Conservation (phyloP, 176 grass and related monocot genomes). For the Oryza australiensis region DNA sequence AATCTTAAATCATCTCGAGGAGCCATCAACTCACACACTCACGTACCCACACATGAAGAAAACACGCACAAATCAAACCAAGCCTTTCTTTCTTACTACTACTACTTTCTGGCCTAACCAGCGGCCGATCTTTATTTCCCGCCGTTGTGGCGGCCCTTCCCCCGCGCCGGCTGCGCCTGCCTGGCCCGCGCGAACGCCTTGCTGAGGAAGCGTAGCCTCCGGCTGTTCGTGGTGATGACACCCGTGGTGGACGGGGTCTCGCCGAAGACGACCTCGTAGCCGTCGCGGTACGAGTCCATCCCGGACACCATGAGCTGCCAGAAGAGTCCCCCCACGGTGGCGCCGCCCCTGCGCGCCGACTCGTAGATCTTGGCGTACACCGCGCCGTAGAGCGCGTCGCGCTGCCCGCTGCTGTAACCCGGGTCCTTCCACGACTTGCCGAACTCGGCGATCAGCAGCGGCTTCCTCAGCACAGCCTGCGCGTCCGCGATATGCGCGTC, state of each 20-base stretch:
- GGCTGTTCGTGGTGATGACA: constrained; percentile 63
- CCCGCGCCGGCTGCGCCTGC: constrained; percentile 20
- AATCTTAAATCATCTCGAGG: constrained; percentile 79
- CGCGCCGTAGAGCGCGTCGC: constrained; percentile 60
- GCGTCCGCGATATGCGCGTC: constrained; percentile 78
- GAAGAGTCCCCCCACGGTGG: constrained; percentile 69
- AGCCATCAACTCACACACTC: constrained; percentile 16
- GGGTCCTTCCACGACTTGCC: constrained; percentile 76
- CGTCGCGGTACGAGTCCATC: constrained; percentile 87
- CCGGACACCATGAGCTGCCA: constrained; percentile 82
- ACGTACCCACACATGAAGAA: neutral
- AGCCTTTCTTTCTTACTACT: neutral
- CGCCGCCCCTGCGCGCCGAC: constrained; percentile 59
- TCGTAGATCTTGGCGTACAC: constrained; percentile 75
- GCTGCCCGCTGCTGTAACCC: constrained; percentile 54
- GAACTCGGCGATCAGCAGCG: constrained; percentile 82
- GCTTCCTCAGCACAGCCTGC: constrained; percentile 52
- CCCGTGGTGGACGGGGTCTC: constrained; percentile 59
- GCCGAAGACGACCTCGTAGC: constrained; percentile 76
- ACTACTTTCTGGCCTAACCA: neutral
- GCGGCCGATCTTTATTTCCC: neutral
- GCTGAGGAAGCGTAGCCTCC: constrained; percentile 49
- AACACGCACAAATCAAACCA: neutral
- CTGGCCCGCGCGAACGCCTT: constrained; percentile 41
- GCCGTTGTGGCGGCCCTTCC: constrained; percentile 6